A percentile compares a stretch with the other conserved stretches of the same genome.
phyloP scores from a whole-genome alignment of 2,329 filamentous ascomycete genomes.

The Talaromyces sp. region DNA sequence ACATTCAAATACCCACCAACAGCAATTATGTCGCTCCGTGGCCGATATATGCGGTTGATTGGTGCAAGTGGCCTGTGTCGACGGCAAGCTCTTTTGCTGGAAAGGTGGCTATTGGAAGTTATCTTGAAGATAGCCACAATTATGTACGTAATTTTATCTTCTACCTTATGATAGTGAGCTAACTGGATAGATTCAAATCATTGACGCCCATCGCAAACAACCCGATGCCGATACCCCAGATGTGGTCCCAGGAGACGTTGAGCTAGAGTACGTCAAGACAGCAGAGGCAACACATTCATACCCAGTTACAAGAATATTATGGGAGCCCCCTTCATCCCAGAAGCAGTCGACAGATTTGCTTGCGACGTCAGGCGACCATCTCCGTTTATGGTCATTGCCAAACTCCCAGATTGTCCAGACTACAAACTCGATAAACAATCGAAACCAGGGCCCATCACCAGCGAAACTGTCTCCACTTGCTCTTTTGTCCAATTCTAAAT shows the following conservation, averaged over 20 bases:
- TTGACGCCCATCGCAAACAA: conserved; percentile 78
- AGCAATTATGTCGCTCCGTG: conserved; percentile 94
- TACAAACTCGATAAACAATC: conserved; percentile 63
- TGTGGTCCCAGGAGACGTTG: conserved; percentile 61
- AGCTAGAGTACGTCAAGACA: conserved; percentile 83
- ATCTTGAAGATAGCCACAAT: conserved; percentile 96
- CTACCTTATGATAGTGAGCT: neutral
- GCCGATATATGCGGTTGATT: conserved; percentile 95
- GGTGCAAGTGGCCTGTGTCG: conserved; percentile 95
- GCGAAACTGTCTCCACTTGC: conserved; percentile 88
- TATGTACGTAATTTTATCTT: conserved; percentile 58
- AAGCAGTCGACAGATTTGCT: conserved; percentile 94
- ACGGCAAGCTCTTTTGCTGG: conserved; percentile 66
- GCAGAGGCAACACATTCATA: conserved; percentile 98
- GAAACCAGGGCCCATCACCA: conserved; percentile 61
- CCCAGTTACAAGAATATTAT: conserved; percentile 88
- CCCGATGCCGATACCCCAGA: conserved; percentile 65
- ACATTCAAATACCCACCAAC: conserved; percentile 64
- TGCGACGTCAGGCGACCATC: conserved; percentile 90
- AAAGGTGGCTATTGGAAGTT: conserved; percentile 92
- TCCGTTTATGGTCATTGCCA: conserved; percentile 90
- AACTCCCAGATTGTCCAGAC: conserved; percentile 54
- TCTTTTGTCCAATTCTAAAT: conserved; percentile 94
- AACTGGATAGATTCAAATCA: conserved; percentile 77
- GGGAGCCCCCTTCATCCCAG: conserved; percentile 91